Conservation (phyloP, 306 rosid species). For the Pachyrhizus erosus region DNA sequence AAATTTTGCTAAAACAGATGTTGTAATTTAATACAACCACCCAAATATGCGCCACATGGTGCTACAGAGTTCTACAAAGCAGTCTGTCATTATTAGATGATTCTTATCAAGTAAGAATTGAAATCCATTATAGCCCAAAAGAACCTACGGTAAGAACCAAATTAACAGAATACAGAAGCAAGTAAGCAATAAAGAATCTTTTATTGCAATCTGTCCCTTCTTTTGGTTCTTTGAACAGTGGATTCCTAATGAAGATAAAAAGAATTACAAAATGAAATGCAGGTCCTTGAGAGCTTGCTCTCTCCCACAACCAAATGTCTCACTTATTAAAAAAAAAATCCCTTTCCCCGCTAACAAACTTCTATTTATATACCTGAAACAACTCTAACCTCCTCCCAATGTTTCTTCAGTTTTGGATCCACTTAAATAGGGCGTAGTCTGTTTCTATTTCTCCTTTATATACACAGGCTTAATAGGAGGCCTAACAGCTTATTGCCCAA, state of each 20-base stretch:
- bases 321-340: neutral
- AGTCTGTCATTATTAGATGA: neutral
- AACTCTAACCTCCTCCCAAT: neutral
- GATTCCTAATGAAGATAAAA: neutral
- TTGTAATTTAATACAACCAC: slow-evolving; percentile 14
- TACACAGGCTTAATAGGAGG: neutral
- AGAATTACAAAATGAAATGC: neutral
- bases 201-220: neutral
- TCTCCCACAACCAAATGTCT: neutral
- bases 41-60: slow-evolving; percentile 4
- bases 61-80: neutral
- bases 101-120: neutral
- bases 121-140: slow-evolving; percentile 13
- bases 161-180: neutral
- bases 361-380: neutral
- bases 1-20: slow-evolving; percentile 4
- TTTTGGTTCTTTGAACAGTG: neutral
- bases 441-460: neutral
- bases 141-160: neutral
- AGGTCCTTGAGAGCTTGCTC: neutral
- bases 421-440: neutral
- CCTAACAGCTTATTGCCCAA: neutral
- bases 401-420: neutral
- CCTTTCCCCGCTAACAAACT: neutral
- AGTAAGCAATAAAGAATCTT: neutral